Evolutionary conservation across 306 rosid species (phyloP), one percentile per base, ranked within the genome.

Genomic region (Vigna nakashimae): DNA sequence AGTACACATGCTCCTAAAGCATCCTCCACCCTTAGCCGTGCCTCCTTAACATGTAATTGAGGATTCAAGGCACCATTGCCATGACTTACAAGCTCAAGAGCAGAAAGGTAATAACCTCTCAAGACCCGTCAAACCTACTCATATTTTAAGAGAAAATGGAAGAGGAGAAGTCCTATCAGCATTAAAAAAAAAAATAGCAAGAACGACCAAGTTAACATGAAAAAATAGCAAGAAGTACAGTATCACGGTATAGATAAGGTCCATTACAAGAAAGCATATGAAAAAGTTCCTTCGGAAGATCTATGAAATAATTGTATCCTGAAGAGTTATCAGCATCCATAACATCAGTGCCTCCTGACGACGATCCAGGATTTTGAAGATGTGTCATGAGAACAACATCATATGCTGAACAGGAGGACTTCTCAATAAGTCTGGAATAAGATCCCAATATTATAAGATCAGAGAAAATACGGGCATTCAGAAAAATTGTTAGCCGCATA

Each of bases 191-290:
- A 22, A 52, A 20, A 20, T 63, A 65, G 49, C 52, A 57, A 73
- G 7, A 20, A 20, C 1, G 32, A 69, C 20, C n/a, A 68, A 71
- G 17, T 45, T 57, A 71, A 30, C 59, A 20, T 20, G 20, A 20
- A 20, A 20, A 20, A 20, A 20, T 0, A 20, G 20, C 20, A 20
- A 20, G 1, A 46, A 78, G 71, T 64, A 89, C 79, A 46, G 99
- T 79, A 85, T 92, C 88, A 67, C 97, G 97, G 84, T 89, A 91
- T 79, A 95, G 92, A 84, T 88, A 95, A 62, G 99, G 97, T 79
- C 99, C 99, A 74, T 83, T 86, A 84, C 85, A 84, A 62, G 90
- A 79, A 78, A 95, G 93, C 99, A 95, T 95, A 89, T 95, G 98
- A 84, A 95, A 95, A 77, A 92, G 86, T 67, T 95, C 98, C 76